Evolutionary conservation across 1,284 basidiomycete genomes (phyloP).

Genomic region (Xanthoconium separans): DNA sequence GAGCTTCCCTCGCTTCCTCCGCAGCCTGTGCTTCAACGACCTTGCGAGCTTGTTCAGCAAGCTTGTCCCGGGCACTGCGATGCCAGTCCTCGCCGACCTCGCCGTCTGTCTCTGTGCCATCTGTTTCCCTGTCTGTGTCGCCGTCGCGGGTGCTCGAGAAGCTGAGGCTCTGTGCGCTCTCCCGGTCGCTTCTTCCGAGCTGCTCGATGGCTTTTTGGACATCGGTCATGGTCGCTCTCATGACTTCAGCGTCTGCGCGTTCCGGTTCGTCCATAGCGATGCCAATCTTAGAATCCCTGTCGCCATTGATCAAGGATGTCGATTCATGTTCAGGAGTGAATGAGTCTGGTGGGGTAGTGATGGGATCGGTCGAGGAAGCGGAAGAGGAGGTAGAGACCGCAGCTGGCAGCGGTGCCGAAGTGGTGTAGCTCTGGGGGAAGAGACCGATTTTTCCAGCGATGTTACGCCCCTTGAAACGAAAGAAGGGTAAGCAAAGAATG

Average conservation of each 20-base stretch:
- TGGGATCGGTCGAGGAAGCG: slow-evolving; percentile 23
- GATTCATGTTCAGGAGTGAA: slow-evolving; percentile 45
- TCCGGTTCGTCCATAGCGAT: slow-evolving; percentile 27
- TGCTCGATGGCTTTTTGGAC: slow-evolving; percentile 86
- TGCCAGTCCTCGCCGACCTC: slow-evolving; percentile 59
- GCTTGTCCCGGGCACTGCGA: slow-evolving; percentile 60
- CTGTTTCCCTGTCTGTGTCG: slow-evolving; percentile 53
- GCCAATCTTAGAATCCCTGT: slow-evolving; percentile 26
- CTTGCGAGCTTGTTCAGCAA: slow-evolving; percentile 72
- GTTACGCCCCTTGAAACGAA: slow-evolving; percentile 73
- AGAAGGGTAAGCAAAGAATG: slow-evolving; percentile 23
- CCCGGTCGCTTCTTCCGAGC: slow-evolving; percentile 51
- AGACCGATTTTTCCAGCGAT: slow-evolving; percentile 79
- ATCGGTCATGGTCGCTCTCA: slow-evolving; percentile 84
- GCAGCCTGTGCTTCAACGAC: slow-evolving; percentile 56
- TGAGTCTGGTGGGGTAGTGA: slow-evolving; percentile 26
- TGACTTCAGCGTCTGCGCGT: slow-evolving; percentile 49
- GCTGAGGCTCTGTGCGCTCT: slow-evolving; percentile 67
- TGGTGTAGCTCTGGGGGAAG: slow-evolving; percentile 91
- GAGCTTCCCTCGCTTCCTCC: slow-evolving; percentile 40
- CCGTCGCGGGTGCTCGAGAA: slow-evolving; percentile 64
- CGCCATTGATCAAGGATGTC: slow-evolving; percentile 34
- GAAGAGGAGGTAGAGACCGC: slow-evolving; percentile 23
- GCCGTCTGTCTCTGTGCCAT: slow-evolving; percentile 53
- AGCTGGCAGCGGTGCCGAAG: slow-evolving; percentile 49